Conservation (phyloP, 768 basidiomycete genomes). For the Tylopilus felleus region DNA sequence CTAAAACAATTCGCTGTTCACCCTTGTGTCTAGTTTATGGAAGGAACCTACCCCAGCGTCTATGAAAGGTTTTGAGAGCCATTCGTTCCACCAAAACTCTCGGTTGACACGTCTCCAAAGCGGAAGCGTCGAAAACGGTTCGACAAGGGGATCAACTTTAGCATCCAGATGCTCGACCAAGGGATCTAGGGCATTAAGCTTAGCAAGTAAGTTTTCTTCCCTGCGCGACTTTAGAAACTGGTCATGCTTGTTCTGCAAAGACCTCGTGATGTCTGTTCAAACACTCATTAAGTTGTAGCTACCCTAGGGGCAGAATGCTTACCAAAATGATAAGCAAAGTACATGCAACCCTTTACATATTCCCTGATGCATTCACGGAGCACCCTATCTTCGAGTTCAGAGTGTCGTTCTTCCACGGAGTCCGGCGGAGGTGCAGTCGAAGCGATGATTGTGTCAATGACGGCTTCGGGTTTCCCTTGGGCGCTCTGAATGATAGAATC, state of each 20-base stretch:
- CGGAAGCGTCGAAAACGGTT: constrained; percentile 76
- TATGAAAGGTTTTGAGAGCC: constrained; percentile 77
- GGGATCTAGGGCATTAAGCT: constrained; percentile 48
- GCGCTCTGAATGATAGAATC: constrained; percentile 43
- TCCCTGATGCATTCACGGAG: constrained; percentile 74
- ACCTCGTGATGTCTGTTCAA: constrained; percentile 70
- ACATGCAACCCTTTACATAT: constrained; percentile 84
- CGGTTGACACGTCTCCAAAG: constrained; percentile 89
- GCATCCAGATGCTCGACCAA: constrained; percentile 26
- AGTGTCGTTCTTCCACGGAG: constrained; percentile 62
- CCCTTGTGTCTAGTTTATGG: background rate
- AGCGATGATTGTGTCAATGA: constrained; percentile 55
- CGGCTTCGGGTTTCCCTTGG: constrained; percentile 47
- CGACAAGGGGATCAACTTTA: constrained; percentile 53
- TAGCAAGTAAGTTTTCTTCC: constrained; percentile 56
- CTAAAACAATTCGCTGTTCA: constrained; percentile 31
- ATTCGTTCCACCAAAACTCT: constrained; percentile 97
- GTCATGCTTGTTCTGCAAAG: constrained; percentile 77
- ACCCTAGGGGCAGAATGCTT: constrained; percentile 15
- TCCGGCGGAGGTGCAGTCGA: constrained; percentile 60
- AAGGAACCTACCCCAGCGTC: constrained; percentile 70
- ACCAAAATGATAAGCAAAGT: constrained; percentile 87
- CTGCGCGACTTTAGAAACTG: constrained; percentile 53
- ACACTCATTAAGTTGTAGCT: background rate
- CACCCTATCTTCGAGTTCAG: constrained; percentile 81